These are phyloP conservation scores for Colletotrichum sp. DNA, from an alignment of 2,329 filamentous ascomycete genomes.

Conservation along the genomic window DNA sequence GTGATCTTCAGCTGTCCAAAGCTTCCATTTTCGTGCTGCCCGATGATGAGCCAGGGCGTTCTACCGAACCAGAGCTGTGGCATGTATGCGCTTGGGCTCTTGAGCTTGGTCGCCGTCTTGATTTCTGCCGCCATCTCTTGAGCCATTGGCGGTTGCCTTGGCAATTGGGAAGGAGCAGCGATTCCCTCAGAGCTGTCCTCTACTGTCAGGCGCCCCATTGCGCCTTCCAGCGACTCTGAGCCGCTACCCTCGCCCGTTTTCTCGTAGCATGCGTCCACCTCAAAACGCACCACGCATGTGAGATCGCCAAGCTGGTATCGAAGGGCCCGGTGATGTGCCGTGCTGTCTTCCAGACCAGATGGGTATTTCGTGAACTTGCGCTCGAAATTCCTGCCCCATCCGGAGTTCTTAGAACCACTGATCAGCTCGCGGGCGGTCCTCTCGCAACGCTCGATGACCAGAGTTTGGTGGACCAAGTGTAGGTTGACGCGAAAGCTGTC, in stretches of 20 bases:
- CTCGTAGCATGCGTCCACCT: background rate
- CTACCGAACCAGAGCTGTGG: conserved; percentile 32
- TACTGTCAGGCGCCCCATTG: background rate
- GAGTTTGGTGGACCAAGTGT: background rate
- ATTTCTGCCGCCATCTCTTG: conserved; percentile 23
- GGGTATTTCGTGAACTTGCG: background rate
- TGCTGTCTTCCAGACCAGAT: background rate
- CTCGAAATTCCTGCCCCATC: background rate
- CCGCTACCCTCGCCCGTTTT: background rate
- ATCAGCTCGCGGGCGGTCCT: background rate
- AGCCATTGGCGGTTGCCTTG: background rate
- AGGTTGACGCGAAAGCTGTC: background rate
- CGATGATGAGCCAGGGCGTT: conserved; percentile 26
- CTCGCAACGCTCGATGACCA: background rate
- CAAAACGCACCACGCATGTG: background rate
- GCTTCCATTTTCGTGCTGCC: conserved; percentile 21
- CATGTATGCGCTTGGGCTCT: background rate
- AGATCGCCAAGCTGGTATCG: background rate
- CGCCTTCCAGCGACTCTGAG: background rate
- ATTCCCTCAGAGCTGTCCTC: background rate
- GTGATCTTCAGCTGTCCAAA: conserved; percentile 16
- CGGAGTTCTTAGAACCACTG: background rate
- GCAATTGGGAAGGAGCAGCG: background rate
- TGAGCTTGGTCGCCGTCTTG: conserved; percentile 13
- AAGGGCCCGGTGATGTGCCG: background rate